Conservation (phyloP, 257 asterid genomes). For the Solanum pennellii region DNA sequence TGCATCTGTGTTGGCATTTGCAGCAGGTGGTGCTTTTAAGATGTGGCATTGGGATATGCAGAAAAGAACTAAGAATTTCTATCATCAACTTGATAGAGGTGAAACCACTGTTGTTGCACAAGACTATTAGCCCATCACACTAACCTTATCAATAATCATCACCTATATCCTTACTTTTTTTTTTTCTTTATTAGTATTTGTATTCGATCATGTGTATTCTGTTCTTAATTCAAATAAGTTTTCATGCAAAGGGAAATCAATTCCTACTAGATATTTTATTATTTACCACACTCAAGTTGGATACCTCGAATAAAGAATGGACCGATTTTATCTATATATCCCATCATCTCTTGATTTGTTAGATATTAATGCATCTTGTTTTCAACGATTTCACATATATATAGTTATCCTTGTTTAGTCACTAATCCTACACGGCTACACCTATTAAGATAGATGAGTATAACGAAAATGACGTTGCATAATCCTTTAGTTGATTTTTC, state of each 20-base stretch:
- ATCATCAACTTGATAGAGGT: slow-evolving; percentile 3
- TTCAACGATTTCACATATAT: not conserved
- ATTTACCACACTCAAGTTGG: not conserved
- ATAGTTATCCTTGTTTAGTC: not conserved
- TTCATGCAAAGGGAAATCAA: not conserved
- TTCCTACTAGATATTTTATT: not conserved
- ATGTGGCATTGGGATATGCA: not conserved
- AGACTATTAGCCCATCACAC: not conserved
- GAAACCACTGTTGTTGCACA: not conserved
- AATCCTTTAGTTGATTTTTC: not conserved
- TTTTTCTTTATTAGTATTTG: not conserved
- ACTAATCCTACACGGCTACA: not conserved
- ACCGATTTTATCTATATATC: too few species aligned
- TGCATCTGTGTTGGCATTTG: not conserved
- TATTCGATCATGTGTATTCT: not conserved
- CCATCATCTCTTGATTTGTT: not conserved
- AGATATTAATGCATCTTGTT: not conserved
- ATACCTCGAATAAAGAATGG: not conserved
- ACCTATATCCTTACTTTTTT: not conserved
- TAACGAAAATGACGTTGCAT: not conserved
- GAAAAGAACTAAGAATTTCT: not conserved
- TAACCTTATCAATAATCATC: not conserved
- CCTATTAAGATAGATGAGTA: not conserved
- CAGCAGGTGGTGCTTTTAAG: not conserved
- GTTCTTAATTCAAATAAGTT: not conserved